phyloP scores from a whole-genome alignment of 2,329 filamentous ascomycete genomes.

The Colletotrichum sp. region DNA sequence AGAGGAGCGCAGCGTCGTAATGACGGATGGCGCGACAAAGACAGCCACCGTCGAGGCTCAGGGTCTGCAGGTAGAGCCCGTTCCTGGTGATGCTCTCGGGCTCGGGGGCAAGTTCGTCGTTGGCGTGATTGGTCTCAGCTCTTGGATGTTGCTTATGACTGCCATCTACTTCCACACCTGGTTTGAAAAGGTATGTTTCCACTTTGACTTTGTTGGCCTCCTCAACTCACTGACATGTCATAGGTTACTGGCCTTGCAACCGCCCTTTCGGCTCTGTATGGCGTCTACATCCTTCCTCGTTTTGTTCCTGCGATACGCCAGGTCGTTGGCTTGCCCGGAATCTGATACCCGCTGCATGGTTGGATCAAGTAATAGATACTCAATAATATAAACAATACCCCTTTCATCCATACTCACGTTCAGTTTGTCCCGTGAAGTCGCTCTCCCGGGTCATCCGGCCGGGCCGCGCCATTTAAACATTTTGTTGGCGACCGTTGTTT shows the following conservation, averaged over 20 bases:
- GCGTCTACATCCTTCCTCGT: slow-evolving; percentile 57
- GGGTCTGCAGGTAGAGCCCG: neutral
- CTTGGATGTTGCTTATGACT: slow-evolving; percentile 99
- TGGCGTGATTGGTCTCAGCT: slow-evolving; percentile 71
- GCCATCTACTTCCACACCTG: slow-evolving; percentile 98
- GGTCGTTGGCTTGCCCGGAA: slow-evolving; percentile 55
- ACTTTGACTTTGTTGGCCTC: accelerated
- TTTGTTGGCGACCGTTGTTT: neutral
- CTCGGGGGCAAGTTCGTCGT: slow-evolving; percentile 61
- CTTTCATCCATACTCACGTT: neutral
- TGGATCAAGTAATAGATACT: neutral
- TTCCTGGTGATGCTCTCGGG: slow-evolving; percentile 35
- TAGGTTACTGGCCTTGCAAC: slow-evolving; percentile 60
- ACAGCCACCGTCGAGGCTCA: slow-evolving; percentile 55
- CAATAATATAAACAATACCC: neutral
- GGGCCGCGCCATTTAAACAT: neutral
- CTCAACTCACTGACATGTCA: slow-evolving; percentile 25
- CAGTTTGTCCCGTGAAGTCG: neutral
- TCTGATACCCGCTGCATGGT: slow-evolving; percentile 36
- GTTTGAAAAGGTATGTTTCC: slow-evolving; percentile 84
- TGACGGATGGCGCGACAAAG: slow-evolving; percentile 70
- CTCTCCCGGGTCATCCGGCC: neutral
- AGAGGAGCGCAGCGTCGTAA: slow-evolving; percentile 71
- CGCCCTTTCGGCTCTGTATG: slow-evolving; percentile 50
- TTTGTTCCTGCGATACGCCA: slow-evolving; percentile 50